Percentiles rank a stretch among this genome's conserved stretches.
Evolutionary conservation across 1,284 basidiomycete genomes (phyloP).

Genomic region (Flammula alnicola): DNA sequence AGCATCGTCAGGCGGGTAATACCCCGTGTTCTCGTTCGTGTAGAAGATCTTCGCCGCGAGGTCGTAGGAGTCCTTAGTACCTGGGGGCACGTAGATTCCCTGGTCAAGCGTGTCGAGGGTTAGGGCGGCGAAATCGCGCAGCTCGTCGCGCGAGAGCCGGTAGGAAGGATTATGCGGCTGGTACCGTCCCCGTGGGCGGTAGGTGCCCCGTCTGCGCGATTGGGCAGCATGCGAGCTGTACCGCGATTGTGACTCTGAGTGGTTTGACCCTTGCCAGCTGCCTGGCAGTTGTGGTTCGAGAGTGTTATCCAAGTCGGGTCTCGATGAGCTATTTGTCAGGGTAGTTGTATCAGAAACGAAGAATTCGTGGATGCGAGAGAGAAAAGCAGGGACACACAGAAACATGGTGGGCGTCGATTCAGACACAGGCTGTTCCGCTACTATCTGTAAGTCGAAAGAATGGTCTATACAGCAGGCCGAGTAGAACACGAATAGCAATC

Average conservation of each 20-base stretch:
- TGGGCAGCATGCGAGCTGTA: neutral
- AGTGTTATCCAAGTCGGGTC: too few relatives aligned
- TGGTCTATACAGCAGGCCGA: too few relatives aligned
- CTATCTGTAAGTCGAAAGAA: too few relatives aligned
- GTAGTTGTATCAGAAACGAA: too few relatives aligned
- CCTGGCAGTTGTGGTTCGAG: too few relatives aligned
- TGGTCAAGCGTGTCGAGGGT: conserved; percentile 24
- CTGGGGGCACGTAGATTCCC: conserved; percentile 24
- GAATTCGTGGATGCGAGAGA: too few relatives aligned
- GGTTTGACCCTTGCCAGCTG: too few relatives aligned
- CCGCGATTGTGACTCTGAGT: neutral
- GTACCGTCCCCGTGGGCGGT: conserved; percentile 14
- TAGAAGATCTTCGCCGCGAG: conserved; percentile 18
- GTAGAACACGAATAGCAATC: too few relatives aligned
- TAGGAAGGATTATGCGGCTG: conserved; percentile 17
- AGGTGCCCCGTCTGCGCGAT: neutral
- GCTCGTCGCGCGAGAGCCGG: conserved; percentile 24
- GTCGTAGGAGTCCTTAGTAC: conserved; percentile 16
- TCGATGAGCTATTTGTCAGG: too few relatives aligned
- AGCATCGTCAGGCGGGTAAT: conserved; percentile 21
- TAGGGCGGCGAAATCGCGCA: conserved; percentile 21
- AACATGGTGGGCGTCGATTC: too few relatives aligned
- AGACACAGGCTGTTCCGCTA: too few relatives aligned
- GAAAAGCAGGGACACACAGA: too few relatives aligned
- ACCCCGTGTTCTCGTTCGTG: conserved; percentile 22